A percentile compares a stretch with the other conserved stretches of the same genome.
phyloP scores from a whole-genome alignment of 441 rosid species.

The Adansonia gregorii region DNA sequence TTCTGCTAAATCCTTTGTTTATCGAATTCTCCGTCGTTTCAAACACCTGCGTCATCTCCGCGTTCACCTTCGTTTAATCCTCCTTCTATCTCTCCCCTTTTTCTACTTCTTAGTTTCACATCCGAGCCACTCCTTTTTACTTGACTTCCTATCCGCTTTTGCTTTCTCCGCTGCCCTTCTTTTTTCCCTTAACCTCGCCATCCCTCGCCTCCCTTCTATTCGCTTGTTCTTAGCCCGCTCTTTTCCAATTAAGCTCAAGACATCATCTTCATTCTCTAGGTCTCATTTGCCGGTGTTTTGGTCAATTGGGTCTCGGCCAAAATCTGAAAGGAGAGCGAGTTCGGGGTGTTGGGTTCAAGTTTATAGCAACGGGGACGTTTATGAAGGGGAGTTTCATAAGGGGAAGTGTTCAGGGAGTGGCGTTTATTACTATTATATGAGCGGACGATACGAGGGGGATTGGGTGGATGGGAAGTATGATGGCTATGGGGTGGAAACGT shows the following conservation, averaged over 20 bases:
- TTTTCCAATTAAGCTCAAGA: slow-evolving; percentile 61
- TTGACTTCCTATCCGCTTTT: slow-evolving; percentile 77
- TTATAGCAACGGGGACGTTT: too few relatives aligned
- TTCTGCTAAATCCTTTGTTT: slow-evolving; percentile 50
- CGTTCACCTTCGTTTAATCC: slow-evolving; percentile 61
- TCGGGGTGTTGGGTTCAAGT: slow-evolving; percentile 43
- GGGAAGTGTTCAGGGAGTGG: too few relatives aligned
- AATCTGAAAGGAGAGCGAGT: slow-evolving; percentile 54
- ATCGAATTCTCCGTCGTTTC: slow-evolving; percentile 50
- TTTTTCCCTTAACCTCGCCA: slow-evolving; percentile 71
- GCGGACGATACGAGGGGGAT: too few relatives aligned
- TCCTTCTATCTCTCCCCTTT: slow-evolving; percentile 68
- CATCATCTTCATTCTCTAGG: slow-evolving; percentile 36
- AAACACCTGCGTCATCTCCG: slow-evolving; percentile 57
- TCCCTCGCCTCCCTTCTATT: slow-evolving; percentile 80
- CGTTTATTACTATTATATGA: too few relatives aligned
- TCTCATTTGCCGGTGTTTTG: slow-evolving; percentile 74
- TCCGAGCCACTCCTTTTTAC: slow-evolving; percentile 69
- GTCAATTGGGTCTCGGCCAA: slow-evolving; percentile 79
- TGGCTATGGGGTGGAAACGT: too few relatives aligned
- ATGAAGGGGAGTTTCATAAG: too few relatives aligned
- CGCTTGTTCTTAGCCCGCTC: slow-evolving; percentile 77
- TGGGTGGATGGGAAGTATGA: too few relatives aligned
- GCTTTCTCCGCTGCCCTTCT: slow-evolving; percentile 76
- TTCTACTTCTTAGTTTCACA: slow-evolving; percentile 75